Conservation (phyloP, 164 flowering plant genomes). For the Stephania japonica region DNA sequence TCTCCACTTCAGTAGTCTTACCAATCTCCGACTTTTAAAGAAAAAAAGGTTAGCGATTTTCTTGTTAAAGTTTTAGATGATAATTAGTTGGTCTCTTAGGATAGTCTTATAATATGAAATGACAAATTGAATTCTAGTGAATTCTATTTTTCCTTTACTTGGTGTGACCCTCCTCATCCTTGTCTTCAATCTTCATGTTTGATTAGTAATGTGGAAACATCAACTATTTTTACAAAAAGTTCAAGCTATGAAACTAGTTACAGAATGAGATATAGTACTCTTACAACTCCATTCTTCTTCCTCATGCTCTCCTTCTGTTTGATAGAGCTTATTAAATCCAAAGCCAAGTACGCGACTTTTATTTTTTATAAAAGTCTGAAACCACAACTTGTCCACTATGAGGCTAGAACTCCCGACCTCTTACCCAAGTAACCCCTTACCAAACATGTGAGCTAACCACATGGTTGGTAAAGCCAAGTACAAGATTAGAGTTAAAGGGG, state of each 20-base stretch:
- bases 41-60: background rate
- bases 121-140: background rate
- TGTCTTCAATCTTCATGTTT: background rate
- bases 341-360: too few species aligned
- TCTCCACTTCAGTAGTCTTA: background rate
- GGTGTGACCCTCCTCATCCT: background rate
- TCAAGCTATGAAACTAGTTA: too few species aligned
- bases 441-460: background rate
- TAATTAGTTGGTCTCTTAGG: background rate
- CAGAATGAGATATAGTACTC: too few species aligned
- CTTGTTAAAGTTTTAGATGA: background rate
- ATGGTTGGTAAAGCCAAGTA: background rate
- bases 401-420: too few species aligned
- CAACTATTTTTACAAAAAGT: background rate
- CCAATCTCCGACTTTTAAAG: too few species aligned
- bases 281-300: too few species aligned
- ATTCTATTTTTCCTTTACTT: too few species aligned
- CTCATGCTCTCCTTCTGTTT: too few species aligned
- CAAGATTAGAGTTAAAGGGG: background rate
- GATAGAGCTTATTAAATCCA: too few species aligned
- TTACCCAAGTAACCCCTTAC: too few species aligned
- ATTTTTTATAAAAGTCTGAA: too few species aligned
- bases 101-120: background rate
- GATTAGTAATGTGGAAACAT: background rate
- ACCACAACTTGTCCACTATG: too few species aligned